Evolutionary conservation across 169 alveolate genomes (phyloP).

Genomic region (Cryptosporidium xiaoi): DNA sequence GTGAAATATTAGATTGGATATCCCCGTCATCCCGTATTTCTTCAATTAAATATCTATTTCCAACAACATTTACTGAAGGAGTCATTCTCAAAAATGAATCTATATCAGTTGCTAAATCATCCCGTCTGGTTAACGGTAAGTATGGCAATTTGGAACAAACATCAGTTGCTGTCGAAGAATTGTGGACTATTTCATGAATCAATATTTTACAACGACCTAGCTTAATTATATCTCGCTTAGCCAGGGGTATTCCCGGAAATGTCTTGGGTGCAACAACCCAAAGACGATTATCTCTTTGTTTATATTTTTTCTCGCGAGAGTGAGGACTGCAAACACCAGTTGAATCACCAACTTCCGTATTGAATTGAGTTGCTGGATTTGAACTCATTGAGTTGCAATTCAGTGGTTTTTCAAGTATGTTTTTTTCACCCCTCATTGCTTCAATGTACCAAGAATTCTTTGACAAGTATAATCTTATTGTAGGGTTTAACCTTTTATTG

Average conservation of each 20-base stretch:
- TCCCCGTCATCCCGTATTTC: neutral
- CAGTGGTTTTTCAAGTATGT: neutral
- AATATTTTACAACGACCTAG: slow-evolving; percentile 68
- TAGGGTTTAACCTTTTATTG: too few relatives aligned
- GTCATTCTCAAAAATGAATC: slow-evolving; percentile 27
- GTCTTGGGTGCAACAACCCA: slow-evolving; percentile 61
- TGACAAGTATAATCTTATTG: slow-evolving; percentile 10
- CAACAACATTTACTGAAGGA: slow-evolving; percentile 4
- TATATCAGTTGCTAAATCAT: neutral
- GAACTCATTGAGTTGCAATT: neutral
- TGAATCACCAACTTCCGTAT: neutral
- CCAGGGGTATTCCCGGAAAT: slow-evolving; percentile 51
- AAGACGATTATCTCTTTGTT: slow-evolving; percentile 31
- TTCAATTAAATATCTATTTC: too few relatives aligned
- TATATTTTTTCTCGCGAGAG: neutral
- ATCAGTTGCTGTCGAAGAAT: slow-evolving; percentile 50
- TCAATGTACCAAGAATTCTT: slow-evolving; percentile 54
- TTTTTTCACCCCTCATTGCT: slow-evolving; percentile 24
- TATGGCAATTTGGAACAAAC: slow-evolving; percentile 31
- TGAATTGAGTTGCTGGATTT: neutral
- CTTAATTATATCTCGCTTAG: slow-evolving; percentile 40
- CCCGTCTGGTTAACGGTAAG: slow-evolving; percentile 23
- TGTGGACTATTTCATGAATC: slow-evolving; percentile 47
- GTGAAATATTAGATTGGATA: neutral
- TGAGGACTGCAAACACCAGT: neutral